Percentiles rank a stretch among this genome's conserved stretches.
Conservation (phyloP, 2,329 filamentous ascomycete genomes). For the Clonostachys chloroleuca region DNA sequence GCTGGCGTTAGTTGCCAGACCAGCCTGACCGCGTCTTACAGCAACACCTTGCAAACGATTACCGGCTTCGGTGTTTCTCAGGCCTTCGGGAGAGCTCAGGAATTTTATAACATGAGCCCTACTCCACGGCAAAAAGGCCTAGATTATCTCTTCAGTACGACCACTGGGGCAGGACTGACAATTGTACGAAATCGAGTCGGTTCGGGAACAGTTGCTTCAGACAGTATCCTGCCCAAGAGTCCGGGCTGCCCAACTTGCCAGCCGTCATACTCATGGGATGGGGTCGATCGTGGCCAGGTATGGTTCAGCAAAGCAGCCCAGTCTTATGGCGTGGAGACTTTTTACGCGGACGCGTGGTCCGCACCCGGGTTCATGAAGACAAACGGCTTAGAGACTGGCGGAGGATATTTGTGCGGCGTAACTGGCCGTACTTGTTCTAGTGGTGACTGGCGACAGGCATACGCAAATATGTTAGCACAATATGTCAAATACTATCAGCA, state of each 20-base stretch:
- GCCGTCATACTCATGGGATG: conserved; percentile 39
- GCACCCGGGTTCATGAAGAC: conserved; percentile 45
- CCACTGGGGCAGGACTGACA: conserved; percentile 39
- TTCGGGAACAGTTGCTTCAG: conserved; percentile 17
- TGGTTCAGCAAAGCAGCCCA: conserved; percentile 44
- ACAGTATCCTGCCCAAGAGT: conserved; percentile 32
- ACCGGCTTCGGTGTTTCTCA: conserved; percentile 45
- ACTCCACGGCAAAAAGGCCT: conserved; percentile 27
- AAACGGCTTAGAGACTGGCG: conserved; percentile 23
- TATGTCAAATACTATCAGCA: conserved; percentile 41
- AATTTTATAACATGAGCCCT: conserved; percentile 25
- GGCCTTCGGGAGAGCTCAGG: conserved; percentile 37
- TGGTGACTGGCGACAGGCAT: conserved; percentile 42
- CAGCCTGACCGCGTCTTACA: too few species aligned
- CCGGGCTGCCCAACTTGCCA: conserved; percentile 32
- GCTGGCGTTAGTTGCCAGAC: too few species aligned
- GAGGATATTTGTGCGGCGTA: conserved; percentile 29
- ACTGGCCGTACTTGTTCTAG: conserved; percentile 27
- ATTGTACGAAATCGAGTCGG: conserved; percentile 47
- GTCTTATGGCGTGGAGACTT: conserved; percentile 26
- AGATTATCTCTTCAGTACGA: conserved; percentile 38
- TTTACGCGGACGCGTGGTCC: conserved; percentile 40
- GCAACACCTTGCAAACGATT: conserved; percentile 19
- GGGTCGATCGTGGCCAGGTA: conserved; percentile 42
- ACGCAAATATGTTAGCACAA: conserved; percentile 40